phyloP scores from a whole-genome alignment of 257 asterid genomes.

The Solanum tacnaense region DNA sequence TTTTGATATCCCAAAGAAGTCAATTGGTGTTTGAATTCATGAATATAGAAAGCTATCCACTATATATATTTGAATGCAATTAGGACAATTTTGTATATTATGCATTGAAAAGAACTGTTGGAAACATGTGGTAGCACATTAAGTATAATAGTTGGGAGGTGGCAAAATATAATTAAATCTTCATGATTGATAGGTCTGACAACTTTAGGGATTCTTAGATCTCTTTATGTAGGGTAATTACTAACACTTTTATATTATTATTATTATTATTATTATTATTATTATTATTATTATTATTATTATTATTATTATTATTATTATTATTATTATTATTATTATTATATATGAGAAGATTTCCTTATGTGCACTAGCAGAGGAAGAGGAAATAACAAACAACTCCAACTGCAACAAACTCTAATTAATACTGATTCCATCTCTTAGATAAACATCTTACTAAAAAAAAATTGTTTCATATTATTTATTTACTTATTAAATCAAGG shows the following conservation, averaged over 20 bases:
- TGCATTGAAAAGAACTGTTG: neutral
- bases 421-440: no score
- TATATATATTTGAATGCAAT: neutral
- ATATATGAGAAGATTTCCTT: slow-evolving; percentile 1
- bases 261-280: no score
- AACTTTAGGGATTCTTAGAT: slow-evolving; percentile 18
- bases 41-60: neutral
- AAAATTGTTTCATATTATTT: no score
- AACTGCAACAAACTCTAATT: neutral
- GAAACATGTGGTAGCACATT: neutral
- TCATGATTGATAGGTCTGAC: slow-evolving; percentile 22
- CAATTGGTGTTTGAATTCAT: neutral
- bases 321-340: no score
- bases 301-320: no score
- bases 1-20: neutral
- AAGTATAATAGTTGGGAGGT: neutral
- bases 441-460: no score
- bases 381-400: neutral
- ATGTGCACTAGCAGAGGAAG: neutral
- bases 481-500: no score
- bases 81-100: neutral
- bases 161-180: slow-evolving; percentile 1
- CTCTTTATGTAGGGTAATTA: neutral
- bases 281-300: no score
- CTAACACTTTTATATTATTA: no score